Conservation (phyloP, 768 basidiomycete genomes). For the Suillus brevipes region DNA sequence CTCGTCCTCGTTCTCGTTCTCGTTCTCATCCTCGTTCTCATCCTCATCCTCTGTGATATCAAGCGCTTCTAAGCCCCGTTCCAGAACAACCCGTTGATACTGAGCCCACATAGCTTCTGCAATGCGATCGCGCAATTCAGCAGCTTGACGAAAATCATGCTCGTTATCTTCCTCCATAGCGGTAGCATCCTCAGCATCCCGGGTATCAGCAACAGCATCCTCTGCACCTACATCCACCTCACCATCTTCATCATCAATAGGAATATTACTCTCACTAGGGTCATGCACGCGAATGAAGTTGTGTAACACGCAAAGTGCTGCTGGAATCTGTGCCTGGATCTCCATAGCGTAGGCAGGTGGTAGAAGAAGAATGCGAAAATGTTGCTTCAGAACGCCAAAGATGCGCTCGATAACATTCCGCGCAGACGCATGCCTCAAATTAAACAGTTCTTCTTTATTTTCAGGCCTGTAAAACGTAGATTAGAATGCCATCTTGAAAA, state of each 20-base stretch:
- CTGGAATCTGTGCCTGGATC: slow-evolving; percentile 23
- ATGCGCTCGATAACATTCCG: no score
- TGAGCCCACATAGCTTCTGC: not conserved
- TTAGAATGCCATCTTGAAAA: no score
- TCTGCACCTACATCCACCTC: no score
- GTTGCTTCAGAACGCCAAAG: no score
- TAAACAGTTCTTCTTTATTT: no score
- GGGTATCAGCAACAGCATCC: not conserved
- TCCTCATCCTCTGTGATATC: not conserved
- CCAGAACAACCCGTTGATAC: not conserved
- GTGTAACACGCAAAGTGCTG: slow-evolving; percentile 22
- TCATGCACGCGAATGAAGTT: slow-evolving; percentile 26
- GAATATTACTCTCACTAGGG: slow-evolving; percentile 1
- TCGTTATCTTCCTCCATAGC: not conserved
- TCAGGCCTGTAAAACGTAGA: no score
- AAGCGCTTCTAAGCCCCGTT: not conserved
- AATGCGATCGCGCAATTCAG: not conserved
- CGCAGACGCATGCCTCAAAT: no score
- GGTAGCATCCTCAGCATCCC: not conserved
- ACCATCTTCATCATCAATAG: not conserved
- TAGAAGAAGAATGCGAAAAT: no score
- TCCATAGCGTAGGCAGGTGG: no score
- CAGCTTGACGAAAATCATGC: not conserved
- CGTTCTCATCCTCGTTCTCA: not conserved
- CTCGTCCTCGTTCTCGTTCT: not conserved